Evolutionary conservation across 768 basidiomycete species (phyloP).

Genomic region (Kwoniella botswanensis): DNA sequence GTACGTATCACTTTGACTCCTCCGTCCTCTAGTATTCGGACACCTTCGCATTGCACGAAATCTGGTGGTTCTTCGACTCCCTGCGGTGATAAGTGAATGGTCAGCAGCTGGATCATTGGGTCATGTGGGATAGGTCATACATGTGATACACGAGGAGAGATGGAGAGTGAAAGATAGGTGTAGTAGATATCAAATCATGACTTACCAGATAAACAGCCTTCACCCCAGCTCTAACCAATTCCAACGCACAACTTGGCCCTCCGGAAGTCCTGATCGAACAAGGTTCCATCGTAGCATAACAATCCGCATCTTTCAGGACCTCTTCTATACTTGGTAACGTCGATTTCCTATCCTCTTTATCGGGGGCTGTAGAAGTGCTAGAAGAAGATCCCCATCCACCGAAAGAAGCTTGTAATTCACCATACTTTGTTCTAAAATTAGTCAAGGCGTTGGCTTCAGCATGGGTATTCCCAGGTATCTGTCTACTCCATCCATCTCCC

Average conservation of each 20-base stretch:
- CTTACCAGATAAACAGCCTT: slow-evolving; percentile 73
- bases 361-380: slow-evolving; percentile 26
- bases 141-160: too few species aligned
- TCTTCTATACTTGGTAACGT: slow-evolving; percentile 59
- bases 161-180: not conserved
- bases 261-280: slow-evolving; percentile 90
- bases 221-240: slow-evolving; percentile 72
- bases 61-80: slow-evolving; percentile 91
- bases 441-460: slow-evolving; percentile 91
- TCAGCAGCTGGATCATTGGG: not conserved
- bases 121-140: too few species aligned
- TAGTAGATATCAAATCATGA: not conserved
- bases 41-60: slow-evolving; percentile 92
- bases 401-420: slow-evolving; percentile 24
- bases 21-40: slow-evolving; percentile 62
- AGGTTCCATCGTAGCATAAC: slow-evolving; percentile 96
- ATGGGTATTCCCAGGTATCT: slow-evolving; percentile 89
- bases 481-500: slow-evolving; percentile 84
- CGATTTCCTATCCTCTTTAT: slow-evolving; percentile 6
- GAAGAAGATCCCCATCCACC: slow-evolving; percentile 44
- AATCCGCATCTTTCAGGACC: slow-evolving; percentile 69
- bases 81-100: slow-evolving; percentile 23
- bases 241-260: slow-evolving; percentile 80
- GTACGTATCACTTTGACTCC: slow-evolving; percentile 54
- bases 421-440: slow-evolving; percentile 66